Base-by-base conservation (phyloP, 106 monocot genomes). In the Vanilla planifolia region DNA sequence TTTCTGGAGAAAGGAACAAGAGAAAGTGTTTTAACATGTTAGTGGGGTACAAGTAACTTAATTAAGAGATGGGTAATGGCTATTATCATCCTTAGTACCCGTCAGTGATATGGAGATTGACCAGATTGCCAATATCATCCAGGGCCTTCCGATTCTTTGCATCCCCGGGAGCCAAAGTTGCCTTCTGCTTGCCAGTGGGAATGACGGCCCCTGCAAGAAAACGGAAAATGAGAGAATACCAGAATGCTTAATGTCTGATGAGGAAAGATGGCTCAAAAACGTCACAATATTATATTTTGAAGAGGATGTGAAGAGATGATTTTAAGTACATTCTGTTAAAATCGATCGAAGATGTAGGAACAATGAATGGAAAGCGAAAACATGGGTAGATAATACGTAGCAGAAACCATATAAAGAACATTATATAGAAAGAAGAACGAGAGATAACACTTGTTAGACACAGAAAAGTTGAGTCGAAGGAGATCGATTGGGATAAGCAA, bases 111-210 rank as follows among this genome's bases (percentile, higher is more conserved):
- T 41, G 65, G 17, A 55, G 41, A 33, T n/a, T 27, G 2, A 60
- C 69, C 2, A 69, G 13, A 40, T 69, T 69, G 20, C 70, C 61
- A 32, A 70, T 70, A 8, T 70, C 70, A 15, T 30, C 70, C 14
- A 70, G 61, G 21, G 61, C 61, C n/a, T 51, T 48, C 30, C 70
- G 61, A 11, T 70, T 70, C 43, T 70, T 70, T 8, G 40, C 51
- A 16, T 70, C 70, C 40, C 20, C 60, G 7, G 25, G 30, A 20
- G 27, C 19, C n/a, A 29, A 60, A 51, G 51, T 51, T 30, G 27
- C 39, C 41, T 70, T 70, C 15, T 39, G 28, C 32, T 70, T 53
- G 9, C 19, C 61, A 41, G 51, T 41, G 8, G 61, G 51, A 33
- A 69, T 19, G n/a, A 13, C 55, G 0, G 32, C 53, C 27, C 34